A percentile compares a stretch with the other conserved stretches of the same genome.
These are phyloP conservation scores for Suillus sp. DNA, from an alignment of 768 basidiomycete genomes.

Conservation along the genomic window DNA sequence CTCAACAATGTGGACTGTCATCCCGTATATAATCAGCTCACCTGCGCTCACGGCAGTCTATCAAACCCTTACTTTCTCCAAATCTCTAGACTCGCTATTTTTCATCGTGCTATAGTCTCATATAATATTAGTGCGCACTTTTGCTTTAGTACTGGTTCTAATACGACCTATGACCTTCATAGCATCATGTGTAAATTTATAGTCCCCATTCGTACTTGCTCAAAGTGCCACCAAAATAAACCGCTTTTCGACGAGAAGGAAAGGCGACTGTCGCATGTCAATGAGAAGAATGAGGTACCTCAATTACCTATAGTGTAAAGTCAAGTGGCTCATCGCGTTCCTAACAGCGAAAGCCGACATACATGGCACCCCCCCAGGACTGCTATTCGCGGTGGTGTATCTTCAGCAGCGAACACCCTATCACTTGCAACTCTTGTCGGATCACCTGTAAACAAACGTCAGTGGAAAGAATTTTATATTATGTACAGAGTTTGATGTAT, in stretches of 20 bases:
- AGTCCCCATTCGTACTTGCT: conserved; percentile 34
- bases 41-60: no score
- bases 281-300: conserved; percentile 22
- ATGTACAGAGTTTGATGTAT: background rate
- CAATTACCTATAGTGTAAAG: background rate
- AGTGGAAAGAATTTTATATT: background rate
- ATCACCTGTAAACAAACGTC: background rate
- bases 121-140: background rate
- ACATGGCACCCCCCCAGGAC: conserved; percentile 35
- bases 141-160: background rate
- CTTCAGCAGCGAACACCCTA: conserved; percentile 33
- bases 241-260: conserved; percentile 28
- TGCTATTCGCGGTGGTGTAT: conserved; percentile 33
- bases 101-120: background rate
- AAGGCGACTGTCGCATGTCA: conserved; percentile 23
- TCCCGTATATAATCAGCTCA: background rate
- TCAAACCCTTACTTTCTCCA: background rate
- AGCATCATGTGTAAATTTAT: conserved; percentile 33
- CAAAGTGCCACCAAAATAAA: conserved; percentile 28
- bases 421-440: conserved; percentile 13
- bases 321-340: background rate
- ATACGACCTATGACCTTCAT: background rate
- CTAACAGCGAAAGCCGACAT: conserved; percentile 19
- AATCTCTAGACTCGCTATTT: background rate
- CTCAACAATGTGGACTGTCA: no score